Evolutionary conservation across 352 stramenopile species (phyloP).

Genomic region (Phytophthora hibernalis): DNA sequence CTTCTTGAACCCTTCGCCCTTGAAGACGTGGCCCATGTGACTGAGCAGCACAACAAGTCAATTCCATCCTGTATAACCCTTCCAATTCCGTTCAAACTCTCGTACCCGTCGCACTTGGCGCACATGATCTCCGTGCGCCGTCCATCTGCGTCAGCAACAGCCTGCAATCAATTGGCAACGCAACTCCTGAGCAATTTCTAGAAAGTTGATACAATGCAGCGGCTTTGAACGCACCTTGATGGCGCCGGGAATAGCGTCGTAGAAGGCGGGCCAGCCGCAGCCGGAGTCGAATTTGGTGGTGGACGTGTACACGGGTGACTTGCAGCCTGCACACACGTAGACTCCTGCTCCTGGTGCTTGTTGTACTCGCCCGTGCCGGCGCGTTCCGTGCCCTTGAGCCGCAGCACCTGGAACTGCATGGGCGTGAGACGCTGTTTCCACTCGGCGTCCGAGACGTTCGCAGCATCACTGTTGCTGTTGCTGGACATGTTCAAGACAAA

Average conservation of each 20-base stretch:
- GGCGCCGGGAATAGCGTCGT: conserved; percentile 87
- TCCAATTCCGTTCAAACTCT: neutral
- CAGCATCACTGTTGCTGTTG: conserved; percentile 24
- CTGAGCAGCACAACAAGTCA: conserved; percentile 37
- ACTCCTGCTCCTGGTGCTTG: conserved; percentile 86
- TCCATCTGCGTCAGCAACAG: conserved; percentile 73
- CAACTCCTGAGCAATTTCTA: neutral
- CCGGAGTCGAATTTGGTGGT: conserved; percentile 92
- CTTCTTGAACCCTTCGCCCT: conserved; percentile 89
- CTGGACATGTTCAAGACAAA: conserved; percentile 57
- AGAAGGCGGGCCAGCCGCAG: conserved; percentile 92
- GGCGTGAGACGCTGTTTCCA: conserved; percentile 85
- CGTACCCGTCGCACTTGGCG: conserved; percentile 84
- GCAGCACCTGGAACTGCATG: conserved; percentile 88
- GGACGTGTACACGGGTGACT: conserved; percentile 88
- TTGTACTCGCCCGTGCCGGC: conserved; percentile 90
- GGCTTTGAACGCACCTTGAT: conserved; percentile 62
- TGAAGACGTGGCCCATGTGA: conserved; percentile 93
- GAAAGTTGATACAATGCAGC: neutral
- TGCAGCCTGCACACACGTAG: conserved; percentile 90
- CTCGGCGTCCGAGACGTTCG: conserved; percentile 72
- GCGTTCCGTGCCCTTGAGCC: conserved; percentile 91
- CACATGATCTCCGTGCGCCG: conserved; percentile 90
- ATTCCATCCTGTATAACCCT: conserved; percentile 5
- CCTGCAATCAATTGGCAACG: conserved; percentile 31